Base-by-base conservation (phyloP, 1,139 yeast genomes). In the Meyerozyma carpophila region DNA sequence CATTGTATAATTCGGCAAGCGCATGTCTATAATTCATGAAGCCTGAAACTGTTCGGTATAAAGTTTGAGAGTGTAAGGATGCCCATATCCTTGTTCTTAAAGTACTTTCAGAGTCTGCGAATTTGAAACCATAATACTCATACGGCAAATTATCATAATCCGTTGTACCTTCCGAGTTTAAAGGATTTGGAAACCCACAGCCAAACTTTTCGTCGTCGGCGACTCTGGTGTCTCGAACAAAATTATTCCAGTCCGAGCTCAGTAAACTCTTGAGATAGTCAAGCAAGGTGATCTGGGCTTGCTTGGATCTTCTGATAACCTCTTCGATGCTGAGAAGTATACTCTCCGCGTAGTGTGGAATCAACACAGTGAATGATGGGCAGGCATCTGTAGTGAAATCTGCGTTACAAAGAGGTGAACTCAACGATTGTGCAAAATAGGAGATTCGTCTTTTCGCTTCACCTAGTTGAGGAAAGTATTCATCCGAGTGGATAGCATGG, bases 271-370 rank as follows among this genome's bases (percentile, higher is more conserved):
- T 85, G 52, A 88, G 66, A 57, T 88, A 88, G 52, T 88, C 96
- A 13, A 31, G 20, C 16, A 31, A 31, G 10, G 34, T 31, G 3
- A 31, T 9, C 16, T 31, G 34, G 3, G 34, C 10, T 8, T 31
- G 14, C 10, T 13, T 13, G 10, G 34, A 13, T 16, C 34, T 13
- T 31, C 20, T 79, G 39, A 87, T 82, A 2, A 86, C 76, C 54
- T 89, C 96, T 45, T 71, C 75, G 43, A 88, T 62, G 2, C 79
- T 69, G 9, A 87, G 59, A 5, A 86, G 59, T 24, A 89, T 84
- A 57, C 82, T 86, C 56, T 89, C 96, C 0, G 83, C 73, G 56
- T 83, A 89, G 58, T 89, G 96, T 0, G 96, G 96, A n/a, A 88
- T 70, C 40, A 89, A 63, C 0, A 89, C 96, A 0, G 96, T 84